Conservation (phyloP, 148 eudicot genomes). For the Fagopyrum tataricum region DNA sequence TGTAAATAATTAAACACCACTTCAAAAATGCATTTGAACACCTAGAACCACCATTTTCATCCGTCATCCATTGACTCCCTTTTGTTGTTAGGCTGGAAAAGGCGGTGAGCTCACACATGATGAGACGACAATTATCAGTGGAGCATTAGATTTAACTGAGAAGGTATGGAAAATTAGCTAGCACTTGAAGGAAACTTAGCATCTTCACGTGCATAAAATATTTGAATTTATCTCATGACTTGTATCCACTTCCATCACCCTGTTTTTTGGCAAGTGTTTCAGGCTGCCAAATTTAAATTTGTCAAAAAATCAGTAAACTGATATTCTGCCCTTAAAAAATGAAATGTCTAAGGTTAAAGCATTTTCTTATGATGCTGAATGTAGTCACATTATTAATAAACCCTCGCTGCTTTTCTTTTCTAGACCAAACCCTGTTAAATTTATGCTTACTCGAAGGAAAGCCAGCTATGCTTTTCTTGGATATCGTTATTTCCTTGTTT, state of each 20-base stretch:
- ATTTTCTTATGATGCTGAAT: background rate
- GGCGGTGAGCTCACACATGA: conserved; percentile 47
- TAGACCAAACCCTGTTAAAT: background rate
- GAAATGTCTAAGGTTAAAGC: background rate
- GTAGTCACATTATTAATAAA: background rate
- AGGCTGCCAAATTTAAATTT: background rate
- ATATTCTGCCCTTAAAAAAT: background rate
- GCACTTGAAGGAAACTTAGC: background rate
- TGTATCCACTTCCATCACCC: background rate
- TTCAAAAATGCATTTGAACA: background rate
- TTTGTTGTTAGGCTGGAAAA: conserved; percentile 35
- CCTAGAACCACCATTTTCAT: background rate
- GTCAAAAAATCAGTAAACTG: background rate
- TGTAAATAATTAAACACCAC: background rate
- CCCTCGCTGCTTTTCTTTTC: background rate
- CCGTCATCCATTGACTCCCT: background rate
- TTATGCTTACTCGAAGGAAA: background rate
- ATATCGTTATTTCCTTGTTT: background rate
- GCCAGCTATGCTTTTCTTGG: background rate
- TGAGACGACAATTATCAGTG: conserved; percentile 44
- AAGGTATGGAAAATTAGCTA: conserved; percentile 25
- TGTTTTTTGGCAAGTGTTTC: background rate
- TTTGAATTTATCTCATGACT: background rate
- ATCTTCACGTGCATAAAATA: background rate
- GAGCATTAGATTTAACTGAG: conserved; percentile 45